Percentiles rank a stretch among this genome's conserved stretches.
Evolutionary conservation across 108 stramenopile genomes (phyloP).

Genomic region (Cyclotella baltica): DNA sequence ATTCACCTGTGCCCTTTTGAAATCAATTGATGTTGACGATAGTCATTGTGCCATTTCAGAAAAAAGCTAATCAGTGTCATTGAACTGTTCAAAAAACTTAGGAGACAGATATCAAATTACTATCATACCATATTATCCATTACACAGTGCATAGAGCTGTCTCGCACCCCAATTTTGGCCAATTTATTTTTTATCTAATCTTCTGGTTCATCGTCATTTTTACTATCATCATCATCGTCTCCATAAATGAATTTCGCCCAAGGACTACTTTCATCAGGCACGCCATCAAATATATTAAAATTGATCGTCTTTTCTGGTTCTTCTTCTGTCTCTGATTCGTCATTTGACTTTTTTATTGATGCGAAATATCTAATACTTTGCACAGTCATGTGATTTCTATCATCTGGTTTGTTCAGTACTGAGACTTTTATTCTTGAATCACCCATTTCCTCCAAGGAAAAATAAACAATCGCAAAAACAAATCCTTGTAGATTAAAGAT

Average conservation of each 20-base stretch:
- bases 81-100: too few relatives aligned
- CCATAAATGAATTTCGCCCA: slow-evolving; percentile 17
- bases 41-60: too few relatives aligned
- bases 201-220: too few relatives aligned
- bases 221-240: slow-evolving; percentile 15
- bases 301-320: background rate
- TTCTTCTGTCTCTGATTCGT: background rate
- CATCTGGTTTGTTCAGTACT: background rate
- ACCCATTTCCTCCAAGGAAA: slow-evolving; percentile 4
- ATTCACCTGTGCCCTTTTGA: too few relatives aligned
- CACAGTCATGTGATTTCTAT: background rate
- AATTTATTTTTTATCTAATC: too few relatives aligned
- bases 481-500: slow-evolving; percentile 4
- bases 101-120: too few relatives aligned
- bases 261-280: slow-evolving; percentile 7
- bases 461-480: slow-evolving; percentile 19
- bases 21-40: too few relatives aligned
- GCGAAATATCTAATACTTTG: background rate
- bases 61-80: too few relatives aligned
- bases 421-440: background rate
- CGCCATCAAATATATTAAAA: slow-evolving; percentile 27
- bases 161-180: too few relatives aligned
- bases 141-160: too few relatives aligned
- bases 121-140: too few relatives aligned
- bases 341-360: background rate